Evolutionary conservation across 768 basidiomycete species (phyloP), one percentile per base, ranked within the genome.

Genomic region (Sarcomyxa edulis): DNA sequence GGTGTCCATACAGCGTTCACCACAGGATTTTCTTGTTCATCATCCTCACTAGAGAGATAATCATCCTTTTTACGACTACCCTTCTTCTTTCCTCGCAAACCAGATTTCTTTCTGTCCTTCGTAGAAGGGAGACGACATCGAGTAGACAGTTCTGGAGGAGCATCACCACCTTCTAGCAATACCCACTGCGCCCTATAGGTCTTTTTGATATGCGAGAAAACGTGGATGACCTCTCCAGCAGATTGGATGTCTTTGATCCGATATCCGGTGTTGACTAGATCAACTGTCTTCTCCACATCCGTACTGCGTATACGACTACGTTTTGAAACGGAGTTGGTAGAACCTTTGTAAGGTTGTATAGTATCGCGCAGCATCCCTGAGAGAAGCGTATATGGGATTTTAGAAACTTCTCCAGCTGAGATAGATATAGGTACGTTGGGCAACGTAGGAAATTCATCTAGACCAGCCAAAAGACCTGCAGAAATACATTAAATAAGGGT

Each of bases 171-270:
- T 48, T 75, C 69, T 28, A 88, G 45, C 19, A 83, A 45, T 24
- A 84, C 76, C 83, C 84, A 86, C 47, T 81, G 78, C 12, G 76
- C 69, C 41, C 79, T 72, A 54, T 86, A 94, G 9, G 86, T 92
- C 66, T 93, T 91, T 50, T 68, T 78, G 53, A 94, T 87, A 55
- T 97, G 93, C 7, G 88, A 91, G 61, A 96, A 96, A 32, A 90
- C 64, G 52, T 95, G 92, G 3, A 81, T 41, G 25, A 94, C 77
- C 43, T 83, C 73, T 8, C 82, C 81, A 15, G 66, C 76, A 14
- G 71, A 63, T 40, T 62, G 61, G 37, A 81, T 64, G 42, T 66
- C 61, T 26, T 61, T 48, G 15, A 85, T 66, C 12, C 55, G 61
- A 25, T 18, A 84, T 66, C 12, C 53, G 59, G n/a, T n/a, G n/a